Evolutionary conservation across 2,329 filamentous ascomycete species (phyloP).

Genomic region (Microascus cirrosus): DNA sequence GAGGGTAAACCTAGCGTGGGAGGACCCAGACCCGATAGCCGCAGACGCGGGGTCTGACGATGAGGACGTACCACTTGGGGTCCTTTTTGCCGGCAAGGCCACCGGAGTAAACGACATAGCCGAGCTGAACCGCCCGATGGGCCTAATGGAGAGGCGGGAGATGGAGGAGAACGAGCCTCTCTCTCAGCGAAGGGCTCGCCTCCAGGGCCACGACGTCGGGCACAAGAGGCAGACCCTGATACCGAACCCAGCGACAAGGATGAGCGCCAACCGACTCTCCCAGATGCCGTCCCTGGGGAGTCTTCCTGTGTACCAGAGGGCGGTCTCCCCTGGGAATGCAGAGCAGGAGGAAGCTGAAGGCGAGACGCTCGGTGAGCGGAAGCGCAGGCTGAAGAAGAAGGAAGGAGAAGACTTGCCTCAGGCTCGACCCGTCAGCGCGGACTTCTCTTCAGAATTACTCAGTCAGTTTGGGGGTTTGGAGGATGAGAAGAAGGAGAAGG

Average conservation of each 20-base stretch:
- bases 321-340: slow-evolving; percentile 26
- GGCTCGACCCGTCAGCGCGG: slow-evolving; percentile 48
- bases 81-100: slow-evolving; percentile 59
- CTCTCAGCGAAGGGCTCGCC: slow-evolving; percentile 61
- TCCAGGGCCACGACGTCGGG: slow-evolving; percentile 40
- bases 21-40: slow-evolving; percentile 41
- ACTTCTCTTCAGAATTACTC: slow-evolving; percentile 61
- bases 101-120: slow-evolving; percentile 34
- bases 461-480: slow-evolving; percentile 47
- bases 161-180: slow-evolving; percentile 89
- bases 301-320: slow-evolving; percentile 12
- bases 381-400: slow-evolving; percentile 42
- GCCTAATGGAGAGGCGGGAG: slow-evolving; percentile 69
- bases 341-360: slow-evolving; percentile 33
- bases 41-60: slow-evolving; percentile 41
- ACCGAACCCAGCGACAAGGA: slow-evolving; percentile 13
- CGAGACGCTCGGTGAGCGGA: slow-evolving; percentile 59
- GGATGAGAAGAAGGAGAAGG: slow-evolving; percentile 24
- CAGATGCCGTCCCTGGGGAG: slow-evolving; percentile 10
- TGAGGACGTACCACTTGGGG: slow-evolving; percentile 77
- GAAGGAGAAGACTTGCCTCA: slow-evolving; percentile 37
- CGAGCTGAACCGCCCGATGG: slow-evolving; percentile 54
- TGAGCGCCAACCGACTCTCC: slow-evolving; percentile 13
- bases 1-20: slow-evolving; percentile 84
- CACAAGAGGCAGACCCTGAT: slow-evolving; percentile 32